Conservation (phyloP, 345 rosid genomes). For the Gossypium longicalyx region DNA sequence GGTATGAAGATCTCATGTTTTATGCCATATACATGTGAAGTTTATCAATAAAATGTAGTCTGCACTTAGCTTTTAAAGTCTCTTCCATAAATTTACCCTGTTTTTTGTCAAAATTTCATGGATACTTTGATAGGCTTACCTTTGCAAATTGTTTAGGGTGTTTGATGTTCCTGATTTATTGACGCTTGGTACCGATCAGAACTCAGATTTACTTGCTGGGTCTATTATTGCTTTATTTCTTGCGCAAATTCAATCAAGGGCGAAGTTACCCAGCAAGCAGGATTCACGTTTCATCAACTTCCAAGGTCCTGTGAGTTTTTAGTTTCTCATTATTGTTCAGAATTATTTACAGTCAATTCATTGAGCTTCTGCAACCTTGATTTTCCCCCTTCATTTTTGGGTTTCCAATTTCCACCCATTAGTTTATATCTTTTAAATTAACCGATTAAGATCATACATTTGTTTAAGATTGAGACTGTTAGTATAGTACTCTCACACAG, state of each 20-base stretch:
- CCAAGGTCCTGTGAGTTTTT: not conserved
- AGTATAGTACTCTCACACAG: not conserved
- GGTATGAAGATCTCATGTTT: constrained; percentile 36
- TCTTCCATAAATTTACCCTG: not conserved
- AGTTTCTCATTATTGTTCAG: not conserved
- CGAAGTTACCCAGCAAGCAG: too few relatives aligned
- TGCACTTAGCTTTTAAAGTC: constrained; percentile 11
- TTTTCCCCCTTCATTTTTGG: not conserved
- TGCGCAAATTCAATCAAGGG: not conserved
- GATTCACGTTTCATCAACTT: too few relatives aligned
- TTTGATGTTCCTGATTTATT: not conserved
- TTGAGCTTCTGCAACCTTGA: not conserved
- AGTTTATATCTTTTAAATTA: not conserved
- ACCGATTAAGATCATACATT: not conserved
- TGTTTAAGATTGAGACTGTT: too few relatives aligned
- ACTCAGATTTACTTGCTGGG: not conserved
- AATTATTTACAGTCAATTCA: not conserved
- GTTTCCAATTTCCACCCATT: not conserved
- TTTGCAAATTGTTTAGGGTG: not conserved
- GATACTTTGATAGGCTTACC: not conserved
- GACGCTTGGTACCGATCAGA: not conserved
- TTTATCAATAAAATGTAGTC: constrained; percentile 28
- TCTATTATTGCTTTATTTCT: not conserved
- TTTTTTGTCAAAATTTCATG: not conserved
- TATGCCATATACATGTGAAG: constrained; percentile 30